Conservation (phyloP, 768 basidiomycete species). For the Psilocybe cyanescens region DNA sequence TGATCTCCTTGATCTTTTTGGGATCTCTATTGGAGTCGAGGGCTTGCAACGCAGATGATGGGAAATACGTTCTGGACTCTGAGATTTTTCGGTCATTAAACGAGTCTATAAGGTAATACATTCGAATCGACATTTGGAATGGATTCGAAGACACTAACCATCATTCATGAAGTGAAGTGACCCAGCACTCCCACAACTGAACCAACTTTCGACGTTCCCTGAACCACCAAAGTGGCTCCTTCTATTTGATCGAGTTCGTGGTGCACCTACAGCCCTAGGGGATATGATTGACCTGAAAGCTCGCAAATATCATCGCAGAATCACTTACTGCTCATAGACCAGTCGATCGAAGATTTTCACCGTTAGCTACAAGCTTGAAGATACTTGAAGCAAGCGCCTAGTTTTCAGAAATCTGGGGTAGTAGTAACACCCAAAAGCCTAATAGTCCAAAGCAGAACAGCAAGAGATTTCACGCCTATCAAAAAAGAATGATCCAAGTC, state of each 20-base stretch:
- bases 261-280: not conserved
- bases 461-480: not conserved
- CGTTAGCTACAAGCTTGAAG: not conserved
- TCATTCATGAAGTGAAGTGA: not conserved
- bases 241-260: not conserved
- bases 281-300: not conserved
- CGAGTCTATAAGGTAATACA: conserved; percentile 17
- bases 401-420: not conserved
- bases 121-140: not conserved
- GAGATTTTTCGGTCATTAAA: conserved; percentile 10
- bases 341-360: not conserved
- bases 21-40: conserved; percentile 52
- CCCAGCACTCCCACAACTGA: not conserved
- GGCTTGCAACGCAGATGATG: conserved; percentile 26
- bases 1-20: conserved; percentile 33
- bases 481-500: not conserved
- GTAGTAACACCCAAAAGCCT: not conserved
- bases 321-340: conserved; percentile 8
- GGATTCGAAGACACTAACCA: conserved; percentile 15
- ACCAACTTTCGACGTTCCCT: not conserved
- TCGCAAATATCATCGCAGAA: not conserved
- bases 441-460: not conserved
- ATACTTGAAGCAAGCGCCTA: not conserved
- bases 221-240: not conserved
- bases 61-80: conserved; percentile 23